Evolutionary conservation across 305 asterid genomes (phyloP), one percentile per base, ranked within the genome.

Genomic region (Petunia hybrid): DNA sequence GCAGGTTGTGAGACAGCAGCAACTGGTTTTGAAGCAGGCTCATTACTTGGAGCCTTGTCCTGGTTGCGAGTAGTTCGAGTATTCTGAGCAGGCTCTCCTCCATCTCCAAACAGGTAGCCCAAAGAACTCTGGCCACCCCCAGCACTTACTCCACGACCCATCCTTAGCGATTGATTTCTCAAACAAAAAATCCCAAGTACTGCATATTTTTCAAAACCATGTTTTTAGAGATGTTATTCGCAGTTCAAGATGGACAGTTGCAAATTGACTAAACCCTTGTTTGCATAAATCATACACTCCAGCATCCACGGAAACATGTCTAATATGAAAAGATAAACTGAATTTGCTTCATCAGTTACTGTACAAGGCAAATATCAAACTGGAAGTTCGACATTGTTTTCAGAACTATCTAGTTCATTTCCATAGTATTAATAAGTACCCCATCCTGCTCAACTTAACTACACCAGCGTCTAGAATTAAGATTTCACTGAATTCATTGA

Each of bases 91-190:
- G 90, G 65, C 56, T 87, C 85, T 76, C 83, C 91, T 31, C 89
- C 94, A 48, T 88, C 77, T 69, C 95, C 97, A 67, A 91, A 93
- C 56, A 93, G 89, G 88, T 93, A 93, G 6, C 97, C 97, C 83
- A 93, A 81, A 5, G 97, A 93, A 86, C 97, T 93, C 86, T 91
- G 92, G 8, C 97, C 95, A 6, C 97, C 97, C 56, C 97, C 97
- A 43, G 92, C 92, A 77, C 95, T 93, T 2, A 83, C 89, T 82
- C 97, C 93, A 14, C 97, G 92, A 41, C 92, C 91, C 95, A 92
- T 92, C 82, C 67, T 83, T 80, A 63, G 39, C 35, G 62, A 56
- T 80, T 76, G 22, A 16, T 67, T 75, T 63, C 69, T 53, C 40
- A 39, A 22, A n/a, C 53, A 12, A 46, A 64, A 42, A 38, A 41